Evolutionary conservation across 176 grass and related monocot species (phyloP).

Genomic region (Oryza rufipogon): DNA sequence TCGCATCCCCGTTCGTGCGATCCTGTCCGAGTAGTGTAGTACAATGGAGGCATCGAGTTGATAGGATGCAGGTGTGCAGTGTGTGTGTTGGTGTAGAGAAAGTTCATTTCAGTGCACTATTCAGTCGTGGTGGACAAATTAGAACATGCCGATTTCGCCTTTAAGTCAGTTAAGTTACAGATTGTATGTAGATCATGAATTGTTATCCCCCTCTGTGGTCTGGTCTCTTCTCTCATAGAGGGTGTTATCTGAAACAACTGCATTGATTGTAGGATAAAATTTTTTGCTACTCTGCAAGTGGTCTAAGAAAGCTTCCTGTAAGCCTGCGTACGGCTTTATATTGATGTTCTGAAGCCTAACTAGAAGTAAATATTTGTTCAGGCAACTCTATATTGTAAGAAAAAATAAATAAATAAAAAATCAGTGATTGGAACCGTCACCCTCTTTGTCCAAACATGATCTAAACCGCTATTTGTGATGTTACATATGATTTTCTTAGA

Average conservation of each 20-base stretch:
- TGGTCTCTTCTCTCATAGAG: no score
- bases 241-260: not conserved
- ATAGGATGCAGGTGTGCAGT: no score
- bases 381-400: not conserved
- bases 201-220: not conserved
- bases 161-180: not conserved
- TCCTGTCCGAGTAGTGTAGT: no score
- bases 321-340: not conserved
- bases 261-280: not conserved
- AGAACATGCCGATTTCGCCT: not conserved
- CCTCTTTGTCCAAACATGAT: not conserved
- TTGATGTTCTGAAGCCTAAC: not conserved
- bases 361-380: not conserved
- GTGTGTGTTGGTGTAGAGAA: no score
- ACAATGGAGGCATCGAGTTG: no score
- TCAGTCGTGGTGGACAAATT: not conserved
- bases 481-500: conserved; percentile 30
- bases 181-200: not conserved
- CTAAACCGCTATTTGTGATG: not conserved
- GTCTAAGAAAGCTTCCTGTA: no score
- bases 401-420: not conserved
- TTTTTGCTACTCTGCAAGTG: not conserved
- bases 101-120: not conserved
- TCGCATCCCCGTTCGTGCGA: no score
- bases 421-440: not conserved